Evolutionary conservation across 306 rosid species (phyloP).

Genomic region (Quercus ilex): DNA sequence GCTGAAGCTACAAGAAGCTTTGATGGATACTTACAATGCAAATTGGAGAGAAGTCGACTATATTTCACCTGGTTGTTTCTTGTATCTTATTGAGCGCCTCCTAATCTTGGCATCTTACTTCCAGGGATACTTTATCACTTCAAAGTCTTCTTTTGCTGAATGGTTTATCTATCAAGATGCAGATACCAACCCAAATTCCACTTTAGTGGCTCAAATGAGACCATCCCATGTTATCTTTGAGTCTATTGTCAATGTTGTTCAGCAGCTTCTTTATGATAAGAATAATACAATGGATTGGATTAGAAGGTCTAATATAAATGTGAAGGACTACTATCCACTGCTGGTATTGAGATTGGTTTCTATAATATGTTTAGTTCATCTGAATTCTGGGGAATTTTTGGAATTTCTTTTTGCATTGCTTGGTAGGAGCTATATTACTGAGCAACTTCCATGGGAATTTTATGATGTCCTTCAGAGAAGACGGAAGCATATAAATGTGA

Average conservation of each 20-base stretch:
- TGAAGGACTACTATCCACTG: slow-evolving; percentile 18
- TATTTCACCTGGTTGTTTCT: slow-evolving; percentile 58
- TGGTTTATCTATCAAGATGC: slow-evolving; percentile 50
- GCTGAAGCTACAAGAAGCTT: slow-evolving; percentile 29
- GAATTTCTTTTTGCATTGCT: slow-evolving; percentile 23
- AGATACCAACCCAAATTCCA: slow-evolving; percentile 13
- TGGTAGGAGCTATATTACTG: slow-evolving; percentile 5
- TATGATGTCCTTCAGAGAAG: slow-evolving; percentile 17
- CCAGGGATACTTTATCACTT: slow-evolving; percentile 37
- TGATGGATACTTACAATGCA: slow-evolving; percentile 30
- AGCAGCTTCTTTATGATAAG: slow-evolving; percentile 12
- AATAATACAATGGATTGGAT: slow-evolving; percentile 36
- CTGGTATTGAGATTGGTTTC: slow-evolving; percentile 44
- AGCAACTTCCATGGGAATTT: slow-evolving; percentile 38
- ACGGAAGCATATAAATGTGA: slow-evolving; percentile 4
- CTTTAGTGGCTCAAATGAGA: neutral
- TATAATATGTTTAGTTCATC: slow-evolving; percentile 39
- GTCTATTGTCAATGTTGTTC: slow-evolving; percentile 19
- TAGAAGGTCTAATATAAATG: neutral
- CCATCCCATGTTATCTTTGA: neutral
- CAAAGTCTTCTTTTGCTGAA: slow-evolving; percentile 57
- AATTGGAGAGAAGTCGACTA: slow-evolving; percentile 37
- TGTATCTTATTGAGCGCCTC: slow-evolving; percentile 70
- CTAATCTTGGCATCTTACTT: slow-evolving; percentile 30
- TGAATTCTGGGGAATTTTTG: slow-evolving; percentile 24